A percentile compares a stretch with the other conserved stretches of the same genome.
Conservation (phyloP, 257 asterid genomes). For the Apocynum venetum region DNA sequence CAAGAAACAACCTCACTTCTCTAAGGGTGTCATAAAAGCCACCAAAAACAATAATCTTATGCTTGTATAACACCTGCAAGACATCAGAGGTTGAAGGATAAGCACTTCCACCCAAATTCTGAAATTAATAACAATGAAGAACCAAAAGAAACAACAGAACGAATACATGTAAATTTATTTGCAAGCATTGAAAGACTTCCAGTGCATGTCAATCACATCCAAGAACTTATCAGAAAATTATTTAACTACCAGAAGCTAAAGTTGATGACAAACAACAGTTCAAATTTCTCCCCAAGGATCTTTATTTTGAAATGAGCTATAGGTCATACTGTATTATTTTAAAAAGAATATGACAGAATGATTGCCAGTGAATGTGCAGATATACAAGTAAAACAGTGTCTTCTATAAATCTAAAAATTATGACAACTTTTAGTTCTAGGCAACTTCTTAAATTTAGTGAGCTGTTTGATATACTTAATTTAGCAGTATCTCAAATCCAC, state of each 20-base stretch:
- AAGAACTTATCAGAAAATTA: neutral
- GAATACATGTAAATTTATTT: neutral
- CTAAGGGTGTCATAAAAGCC: constrained; percentile 98
- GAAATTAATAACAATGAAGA: neutral
- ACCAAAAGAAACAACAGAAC: neutral
- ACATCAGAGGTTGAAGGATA: constrained; percentile 25
- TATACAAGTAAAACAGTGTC: neutral
- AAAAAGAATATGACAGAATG: neutral
- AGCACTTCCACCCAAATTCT: neutral
- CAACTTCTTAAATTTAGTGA: neutral
- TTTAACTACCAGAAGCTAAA: neutral
- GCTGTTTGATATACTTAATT: neutral
- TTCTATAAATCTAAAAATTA: neutral
- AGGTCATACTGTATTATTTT: neutral
- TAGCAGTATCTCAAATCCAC: neutral
- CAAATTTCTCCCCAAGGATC: neutral
- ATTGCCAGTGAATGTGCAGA: neutral
- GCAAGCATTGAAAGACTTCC: constrained; percentile 1
- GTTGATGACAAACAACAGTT: neutral
- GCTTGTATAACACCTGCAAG: constrained; percentile 86
- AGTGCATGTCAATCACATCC: neutral
- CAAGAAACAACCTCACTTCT: constrained; percentile 79
- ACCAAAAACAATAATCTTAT: constrained; percentile 90
- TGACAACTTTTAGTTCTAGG: neutral
- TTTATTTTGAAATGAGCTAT: neutral